These are phyloP conservation scores for Rhizophora mangle DNA, from an alignment of 345 rosid species.

Conservation along the genomic window DNA sequence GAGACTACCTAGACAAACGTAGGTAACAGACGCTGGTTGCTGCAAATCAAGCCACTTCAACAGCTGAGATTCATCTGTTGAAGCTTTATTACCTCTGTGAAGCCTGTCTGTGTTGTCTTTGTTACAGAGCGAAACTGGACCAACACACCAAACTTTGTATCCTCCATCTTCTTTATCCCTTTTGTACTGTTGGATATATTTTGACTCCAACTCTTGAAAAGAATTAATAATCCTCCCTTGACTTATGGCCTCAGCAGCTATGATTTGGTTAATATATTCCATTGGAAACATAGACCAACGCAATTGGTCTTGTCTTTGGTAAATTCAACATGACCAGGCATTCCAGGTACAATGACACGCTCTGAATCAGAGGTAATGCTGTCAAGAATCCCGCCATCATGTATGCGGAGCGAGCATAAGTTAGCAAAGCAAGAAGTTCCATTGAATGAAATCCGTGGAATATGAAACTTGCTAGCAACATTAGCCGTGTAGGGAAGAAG, in stretches of 20 bases:
- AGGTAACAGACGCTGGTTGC: constrained; percentile 35
- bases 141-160: constrained; percentile 45
- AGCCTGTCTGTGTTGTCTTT: constrained; percentile 27
- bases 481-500: constrained; percentile 36
- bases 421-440: constrained; percentile 37
- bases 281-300: neutral
- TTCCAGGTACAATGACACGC: constrained; percentile 33
- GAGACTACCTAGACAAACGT: constrained; percentile 55
- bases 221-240: constrained; percentile 39
- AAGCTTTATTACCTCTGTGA: constrained; percentile 35
- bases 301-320: constrained; percentile 23
- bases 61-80: constrained; percentile 23
- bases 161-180: constrained; percentile 15
- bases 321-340: constrained; percentile 31
- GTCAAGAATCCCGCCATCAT: constrained; percentile 20
- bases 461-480: constrained; percentile 22
- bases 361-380: constrained; percentile 17
- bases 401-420: constrained; percentile 18
- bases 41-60: constrained; percentile 44
- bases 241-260: constrained; percentile 20
- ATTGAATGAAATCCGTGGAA: constrained; percentile 41
- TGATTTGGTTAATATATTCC: neutral
- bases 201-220: constrained; percentile 42
- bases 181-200: constrained; percentile 29
- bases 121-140: constrained; percentile 43